Percentiles rank a stretch among this genome's conserved stretches.
Conservation (phyloP, 1,284 basidiomycete genomes). For the Sanghuangporus baumii region DNA sequence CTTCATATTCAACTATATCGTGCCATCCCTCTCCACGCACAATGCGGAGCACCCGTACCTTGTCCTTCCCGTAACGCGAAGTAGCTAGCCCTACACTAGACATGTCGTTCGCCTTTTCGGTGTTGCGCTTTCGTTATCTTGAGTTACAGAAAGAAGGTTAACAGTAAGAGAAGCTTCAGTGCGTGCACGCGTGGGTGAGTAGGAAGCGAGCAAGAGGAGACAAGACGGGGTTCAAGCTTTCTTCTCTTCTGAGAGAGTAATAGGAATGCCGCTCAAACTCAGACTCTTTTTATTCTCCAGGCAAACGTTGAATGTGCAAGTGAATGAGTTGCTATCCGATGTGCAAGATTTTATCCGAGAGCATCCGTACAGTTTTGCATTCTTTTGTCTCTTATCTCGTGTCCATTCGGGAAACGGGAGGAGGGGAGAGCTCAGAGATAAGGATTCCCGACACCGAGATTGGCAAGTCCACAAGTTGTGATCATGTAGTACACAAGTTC, state of each 20-base stretch:
- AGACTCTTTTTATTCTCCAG: background rate
- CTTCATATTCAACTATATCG: slow-evolving; percentile 77
- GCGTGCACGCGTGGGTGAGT: background rate
- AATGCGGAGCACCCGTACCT: slow-evolving; percentile 78
- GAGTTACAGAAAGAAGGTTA: background rate
- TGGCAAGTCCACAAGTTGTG: too few relatives aligned
- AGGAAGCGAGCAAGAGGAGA: background rate
- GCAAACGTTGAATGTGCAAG: background rate
- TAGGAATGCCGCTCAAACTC: background rate
- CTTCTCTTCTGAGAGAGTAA: background rate
- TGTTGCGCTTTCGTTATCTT: background rate
- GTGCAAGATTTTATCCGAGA: background rate
- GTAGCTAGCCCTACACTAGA: slow-evolving; percentile 30
- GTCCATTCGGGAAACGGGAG: background rate
- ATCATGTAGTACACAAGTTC: too few relatives aligned
- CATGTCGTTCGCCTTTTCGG: slow-evolving; percentile 3
- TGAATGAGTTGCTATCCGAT: background rate
- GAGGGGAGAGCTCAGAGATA: background rate
- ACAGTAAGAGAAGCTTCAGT: background rate
- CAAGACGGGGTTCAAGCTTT: background rate
- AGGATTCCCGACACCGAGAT: background rate
- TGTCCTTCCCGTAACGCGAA: slow-evolving; percentile 83
- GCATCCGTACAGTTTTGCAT: background rate
- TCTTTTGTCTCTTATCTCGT: background rate
- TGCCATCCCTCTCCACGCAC: slow-evolving; percentile 65